Base-by-base conservation (phyloP, 805 yeast species). In the Vanderwaltozyma yarrowii region DNA sequence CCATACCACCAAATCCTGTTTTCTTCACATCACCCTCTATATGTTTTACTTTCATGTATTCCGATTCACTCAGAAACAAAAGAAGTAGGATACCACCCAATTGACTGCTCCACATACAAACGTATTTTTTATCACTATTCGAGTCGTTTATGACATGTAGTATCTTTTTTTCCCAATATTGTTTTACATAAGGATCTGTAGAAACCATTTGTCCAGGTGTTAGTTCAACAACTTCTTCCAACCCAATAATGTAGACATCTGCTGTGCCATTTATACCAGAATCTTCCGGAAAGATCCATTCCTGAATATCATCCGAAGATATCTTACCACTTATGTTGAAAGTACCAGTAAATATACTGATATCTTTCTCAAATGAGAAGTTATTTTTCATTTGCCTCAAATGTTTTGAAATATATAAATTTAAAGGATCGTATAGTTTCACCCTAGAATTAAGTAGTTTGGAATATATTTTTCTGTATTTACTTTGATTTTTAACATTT, bases 1-100 rank as follows among this genome's bases (percentile, higher is more conserved):
- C 78, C 61, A 87, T 78, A 5, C 98, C 98, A 24, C 95, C 94
- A 36, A 89, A 70, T 0, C 98, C 98, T 0, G 97, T 88, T 51
- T 89, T 89, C 49, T 85, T 88, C 28, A 78, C 73, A 26, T 80
- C 72, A 1, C 88, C 78, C 49, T 78, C 82, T 20, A 87, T 67
- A 35, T 75, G 71, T 30, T 74, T 69, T 25, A 87, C 70, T 35
- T 70, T 65, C 10, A 67, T 62, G 4, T 72, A 52, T 40, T 74
- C 72, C 1, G 66, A 57, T 30, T 73, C 74, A 42, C 74, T 74
- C 5, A 78, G 73, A 56, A 78, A 88, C 17, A 92, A 62, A 43
- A 87, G 64, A 32, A 81, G 56, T 17, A 84, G 73, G 13, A 89
- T 69, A 1, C 97, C 97, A 15, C 96, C 96, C 41, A 89, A 61